These are phyloP conservation scores for Celoporthe dispersa DNA, from an alignment of 2,329 filamentous ascomycete species.

Conservation along the genomic window DNA sequence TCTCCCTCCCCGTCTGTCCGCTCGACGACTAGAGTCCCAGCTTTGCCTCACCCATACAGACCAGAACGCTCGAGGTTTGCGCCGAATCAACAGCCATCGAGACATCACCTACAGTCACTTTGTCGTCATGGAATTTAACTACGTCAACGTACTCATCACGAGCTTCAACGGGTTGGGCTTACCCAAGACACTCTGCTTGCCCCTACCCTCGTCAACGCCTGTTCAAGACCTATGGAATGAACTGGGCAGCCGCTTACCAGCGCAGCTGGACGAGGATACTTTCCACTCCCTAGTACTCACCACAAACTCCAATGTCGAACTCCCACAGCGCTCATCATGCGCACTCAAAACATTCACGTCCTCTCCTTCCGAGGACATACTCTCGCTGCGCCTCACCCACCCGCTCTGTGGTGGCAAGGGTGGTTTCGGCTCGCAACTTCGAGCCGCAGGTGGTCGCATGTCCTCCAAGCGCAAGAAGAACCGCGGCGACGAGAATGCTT, in stretches of 20 bases:
- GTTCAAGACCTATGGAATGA: conserved; percentile 68
- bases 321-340: conserved; percentile 57
- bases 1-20: not conserved
- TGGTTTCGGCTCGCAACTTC: conserved; percentile 95
- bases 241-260: conserved; percentile 66
- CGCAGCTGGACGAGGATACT: conserved; percentile 48
- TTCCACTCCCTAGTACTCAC: conserved; percentile 72
- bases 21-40: conserved; percentile 2
- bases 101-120: not conserved
- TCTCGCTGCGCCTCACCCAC: conserved; percentile 80
- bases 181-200: conserved; percentile 81
- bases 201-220: conserved; percentile 67
- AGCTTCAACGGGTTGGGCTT: conserved; percentile 83
- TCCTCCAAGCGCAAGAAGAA: conserved; percentile 88
- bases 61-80: not conserved
- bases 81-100: not conserved
- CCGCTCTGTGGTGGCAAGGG: conserved; percentile 92
- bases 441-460: conserved; percentile 97
- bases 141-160: conserved; percentile 81
- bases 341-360: conserved; percentile 64
- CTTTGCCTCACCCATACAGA: not conserved
- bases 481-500: conserved; percentile 82
- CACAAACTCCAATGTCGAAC: conserved; percentile 76
- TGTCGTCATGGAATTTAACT: conserved; percentile 56
- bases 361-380: conserved; percentile 64